Percentiles rank a stretch among this genome's conserved stretches.
These are phyloP conservation scores for Coriaria nepalensis DNA, from an alignment of 306 rosid species.

Conservation along the genomic window DNA sequence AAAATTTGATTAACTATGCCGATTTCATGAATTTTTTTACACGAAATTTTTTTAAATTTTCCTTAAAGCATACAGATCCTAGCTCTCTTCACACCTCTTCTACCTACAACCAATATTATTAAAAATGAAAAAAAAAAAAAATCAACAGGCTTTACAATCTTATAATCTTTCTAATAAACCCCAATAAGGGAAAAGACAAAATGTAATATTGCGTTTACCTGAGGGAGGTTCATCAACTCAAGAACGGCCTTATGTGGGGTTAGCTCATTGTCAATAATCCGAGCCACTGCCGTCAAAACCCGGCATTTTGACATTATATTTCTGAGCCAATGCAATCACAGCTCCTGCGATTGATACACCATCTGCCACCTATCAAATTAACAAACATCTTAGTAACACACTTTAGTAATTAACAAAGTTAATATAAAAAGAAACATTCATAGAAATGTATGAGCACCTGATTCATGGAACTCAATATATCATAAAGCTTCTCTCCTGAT, in stretches of 20 bases:
- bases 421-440: too few species aligned
- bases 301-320: conserved; percentile 83
- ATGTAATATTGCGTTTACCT: conserved; percentile 32
- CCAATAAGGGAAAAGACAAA: too few species aligned
- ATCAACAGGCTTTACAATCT: not conserved
- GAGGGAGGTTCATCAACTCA: conserved; percentile 87
- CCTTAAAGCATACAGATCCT: too few species aligned
- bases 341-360: conserved; percentile 96
- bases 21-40: too few species aligned
- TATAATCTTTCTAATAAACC: too few species aligned
- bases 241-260: conserved; percentile 83
- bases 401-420: too few species aligned
- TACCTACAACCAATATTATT: conserved; percentile 23
- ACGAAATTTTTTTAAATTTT: too few species aligned
- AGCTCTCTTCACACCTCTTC: conserved; percentile 34
- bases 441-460: conserved; percentile 32
- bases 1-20: too few species aligned
- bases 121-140: not conserved
- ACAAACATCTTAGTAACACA: not conserved
- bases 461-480: conserved; percentile 66
- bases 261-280: conserved; percentile 72
- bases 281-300: conserved; percentile 96
- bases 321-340: conserved; percentile 81
- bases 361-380: conserved; percentile 60
- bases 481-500: conserved; percentile 74